Evolutionary conservation across 345 rosid genomes (phyloP), one percentile per base, ranked within the genome.

Genomic region (Camelina neglecta): DNA sequence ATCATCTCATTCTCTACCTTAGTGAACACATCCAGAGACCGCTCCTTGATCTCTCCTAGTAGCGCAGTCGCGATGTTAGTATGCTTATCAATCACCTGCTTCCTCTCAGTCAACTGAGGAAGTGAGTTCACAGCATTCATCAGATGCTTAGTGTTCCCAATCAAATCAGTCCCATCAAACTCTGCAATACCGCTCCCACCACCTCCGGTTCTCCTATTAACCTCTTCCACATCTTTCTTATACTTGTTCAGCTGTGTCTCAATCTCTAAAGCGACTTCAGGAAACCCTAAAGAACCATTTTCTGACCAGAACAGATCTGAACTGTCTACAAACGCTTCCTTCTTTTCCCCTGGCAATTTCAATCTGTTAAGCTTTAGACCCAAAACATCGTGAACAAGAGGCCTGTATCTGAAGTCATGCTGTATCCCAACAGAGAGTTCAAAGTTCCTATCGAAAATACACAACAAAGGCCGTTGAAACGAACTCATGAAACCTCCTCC

Each of bases 121-220:
- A 92, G 81, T 9, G 93, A 92, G 77, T 92, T 87, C 68, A 92
- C 97, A 23, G 93, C 92, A 75, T 87, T 87, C 96, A 90, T 90
- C 80, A 92, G 61, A 83, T 92, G 92, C 81, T 87, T 90, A 11
- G 97, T 90, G 86, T 92, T 86, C 31, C 92, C 93, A 26, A 87
- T 85, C 81, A 88, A 70, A 77, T 87, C 97, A 6, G 90, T 83
- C 42, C 92, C 92, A n/a, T 92, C 90, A 10, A 59, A 59, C 24
- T 13, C 36, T 12, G 60, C 11, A 15, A 9, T 24, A 11, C 35
- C 41, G 3, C 16, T 60, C 10, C 29, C 29, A 39, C 65, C 65
- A 29, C 31, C 38, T 60, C 92, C 93, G 0, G 94, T 87, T 75
- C 92, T 84, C 75, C 73, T 81, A 69, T 92, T 92, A 67, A 90